Conservation (phyloP, 2,329 filamentous ascomycete species). For the Aspergillus eucalypticola region DNA sequence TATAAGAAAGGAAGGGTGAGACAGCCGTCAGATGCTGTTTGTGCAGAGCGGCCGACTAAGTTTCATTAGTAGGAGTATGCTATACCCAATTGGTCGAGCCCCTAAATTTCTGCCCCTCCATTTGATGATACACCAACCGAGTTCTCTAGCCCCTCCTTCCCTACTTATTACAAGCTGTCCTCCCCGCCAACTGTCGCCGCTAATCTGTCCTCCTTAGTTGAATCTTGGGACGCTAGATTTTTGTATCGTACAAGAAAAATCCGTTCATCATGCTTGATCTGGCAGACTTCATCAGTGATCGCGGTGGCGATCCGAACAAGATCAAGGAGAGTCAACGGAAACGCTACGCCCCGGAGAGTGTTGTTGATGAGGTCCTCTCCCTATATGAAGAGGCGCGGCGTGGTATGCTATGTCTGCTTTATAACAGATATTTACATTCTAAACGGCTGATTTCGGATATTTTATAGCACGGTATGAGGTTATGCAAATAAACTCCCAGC, state of each 20-base stretch:
- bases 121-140: not conserved
- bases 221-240: not conserved
- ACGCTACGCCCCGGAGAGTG: constrained; percentile 75
- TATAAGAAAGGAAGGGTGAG: not conserved
- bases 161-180: not conserved
- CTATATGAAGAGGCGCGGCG: constrained; percentile 83
- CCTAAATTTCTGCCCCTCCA: constrained; percentile 2
- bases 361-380: constrained; percentile 86
- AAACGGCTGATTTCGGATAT: constrained; percentile 5
- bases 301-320: constrained; percentile 85
- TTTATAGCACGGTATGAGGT: constrained; percentile 68
- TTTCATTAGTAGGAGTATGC: not conserved
- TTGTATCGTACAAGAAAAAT: not conserved
- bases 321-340: constrained; percentile 89
- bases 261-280: constrained; percentile 67
- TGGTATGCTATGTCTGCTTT: constrained; percentile 51
- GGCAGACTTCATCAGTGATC: constrained; percentile 77
- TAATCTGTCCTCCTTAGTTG: not conserved
- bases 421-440: not conserved
- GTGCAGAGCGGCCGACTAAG: not conserved
- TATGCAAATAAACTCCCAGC: constrained; percentile 77
- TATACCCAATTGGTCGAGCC: not conserved
- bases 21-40: not conserved
- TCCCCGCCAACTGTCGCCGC: not conserved
- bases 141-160: not conserved